A percentile compares a stretch with the other conserved stretches of the same genome.
These are phyloP conservation scores for Mortierella sp. DNA, from an alignment of 371 early-diverging fungal genomes.

Conservation along the genomic window DNA sequence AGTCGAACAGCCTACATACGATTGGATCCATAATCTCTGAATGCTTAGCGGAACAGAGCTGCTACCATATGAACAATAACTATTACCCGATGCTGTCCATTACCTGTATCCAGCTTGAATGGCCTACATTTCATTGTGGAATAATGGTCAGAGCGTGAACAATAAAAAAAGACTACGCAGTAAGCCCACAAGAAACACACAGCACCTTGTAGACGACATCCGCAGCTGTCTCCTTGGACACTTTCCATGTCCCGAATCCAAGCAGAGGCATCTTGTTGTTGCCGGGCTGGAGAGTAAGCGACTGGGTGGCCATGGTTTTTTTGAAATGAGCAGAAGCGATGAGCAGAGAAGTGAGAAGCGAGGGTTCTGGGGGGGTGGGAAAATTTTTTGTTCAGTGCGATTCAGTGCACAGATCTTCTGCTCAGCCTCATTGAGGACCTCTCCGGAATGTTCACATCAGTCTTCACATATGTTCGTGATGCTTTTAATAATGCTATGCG, in stretches of 20 bases:
- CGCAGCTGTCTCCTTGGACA: conserved; percentile 38
- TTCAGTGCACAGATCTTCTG: neutral
- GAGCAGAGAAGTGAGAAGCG: neutral
- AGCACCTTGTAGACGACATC: conserved; percentile 37
- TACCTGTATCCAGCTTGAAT: conserved; percentile 52
- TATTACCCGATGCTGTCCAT: no score
- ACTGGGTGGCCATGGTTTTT: conserved; percentile 30
- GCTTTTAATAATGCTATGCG: no score
- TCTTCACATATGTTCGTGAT: no score
- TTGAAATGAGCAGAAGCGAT: neutral
- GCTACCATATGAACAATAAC: no score
- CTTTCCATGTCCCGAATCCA: conserved; percentile 52
- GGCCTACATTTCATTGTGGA: conserved; percentile 15
- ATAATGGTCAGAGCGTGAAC: neutral
- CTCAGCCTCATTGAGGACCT: neutral
- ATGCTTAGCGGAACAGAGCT: no score
- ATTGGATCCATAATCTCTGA: neutral
- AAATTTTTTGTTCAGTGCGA: neutral
- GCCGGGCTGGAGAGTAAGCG: conserved; percentile 40
- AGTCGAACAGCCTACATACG: conserved; percentile 35
- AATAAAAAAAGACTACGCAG: no score
- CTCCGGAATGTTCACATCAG: no score
- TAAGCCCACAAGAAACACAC: neutral
- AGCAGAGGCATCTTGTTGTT: conserved; percentile 42
- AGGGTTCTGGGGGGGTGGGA: no score